phyloP scores from a whole-genome alignment of 352 stramenopile species.

The Thraustotheca clavata region DNA sequence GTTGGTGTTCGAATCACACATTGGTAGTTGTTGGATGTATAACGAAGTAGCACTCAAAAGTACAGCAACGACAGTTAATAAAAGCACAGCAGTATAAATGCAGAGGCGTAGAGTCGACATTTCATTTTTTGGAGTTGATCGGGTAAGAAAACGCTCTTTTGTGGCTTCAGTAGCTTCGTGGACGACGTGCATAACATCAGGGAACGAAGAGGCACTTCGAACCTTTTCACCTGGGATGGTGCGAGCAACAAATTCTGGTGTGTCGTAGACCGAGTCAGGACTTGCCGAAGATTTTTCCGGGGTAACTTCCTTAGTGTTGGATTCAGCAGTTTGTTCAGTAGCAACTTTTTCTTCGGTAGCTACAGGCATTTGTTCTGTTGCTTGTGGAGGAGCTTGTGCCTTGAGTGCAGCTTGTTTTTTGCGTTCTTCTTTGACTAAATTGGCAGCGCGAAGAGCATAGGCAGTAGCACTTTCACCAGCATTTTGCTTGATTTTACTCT shows the following conservation, averaged over 20 bases:
- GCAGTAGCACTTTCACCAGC: neutral
- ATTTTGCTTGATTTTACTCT: slow-evolving; percentile 6
- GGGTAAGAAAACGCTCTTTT: no score
- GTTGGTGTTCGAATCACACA: slow-evolving; percentile 2
- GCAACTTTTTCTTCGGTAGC: no score
- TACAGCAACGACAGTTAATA: neutral
- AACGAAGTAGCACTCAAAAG: neutral
- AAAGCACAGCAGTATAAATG: neutral
- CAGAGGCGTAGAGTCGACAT: slow-evolving; percentile 3
- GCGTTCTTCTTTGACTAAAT: slow-evolving; percentile 21
- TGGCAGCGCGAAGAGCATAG: slow-evolving; percentile 15
- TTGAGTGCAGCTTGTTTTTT: neutral
- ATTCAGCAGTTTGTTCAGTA: neutral
- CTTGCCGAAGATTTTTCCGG: neutral
- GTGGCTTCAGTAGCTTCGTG: neutral
- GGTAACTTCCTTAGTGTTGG: neutral
- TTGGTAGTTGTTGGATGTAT: slow-evolving; percentile 14
- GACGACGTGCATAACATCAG: neutral
- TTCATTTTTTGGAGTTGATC: neutral
- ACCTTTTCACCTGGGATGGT: neutral
- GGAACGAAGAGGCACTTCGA: neutral
- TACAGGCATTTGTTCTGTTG: neutral
- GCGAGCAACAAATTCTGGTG: neutral
- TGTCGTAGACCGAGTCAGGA: neutral
- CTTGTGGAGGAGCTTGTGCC: neutral